Conservation (phyloP, 768 basidiomycete species). For the Russula virescens region DNA sequence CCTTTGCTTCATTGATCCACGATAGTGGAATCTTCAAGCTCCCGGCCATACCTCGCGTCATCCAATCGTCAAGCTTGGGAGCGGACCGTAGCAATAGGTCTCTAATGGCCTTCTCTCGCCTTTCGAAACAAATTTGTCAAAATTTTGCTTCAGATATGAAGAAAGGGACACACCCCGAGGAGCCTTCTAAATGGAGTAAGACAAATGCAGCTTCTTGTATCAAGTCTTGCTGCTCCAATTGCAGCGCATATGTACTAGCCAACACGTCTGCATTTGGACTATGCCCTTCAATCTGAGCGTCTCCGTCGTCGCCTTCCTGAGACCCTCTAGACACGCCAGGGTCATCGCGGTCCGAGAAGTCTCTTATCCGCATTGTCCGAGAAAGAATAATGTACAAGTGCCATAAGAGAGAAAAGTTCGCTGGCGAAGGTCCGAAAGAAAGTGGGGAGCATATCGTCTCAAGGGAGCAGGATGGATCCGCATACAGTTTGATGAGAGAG, state of each 20-base stretch:
- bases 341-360: conserved; percentile 78
- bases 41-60: conserved; percentile 61
- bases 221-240: conserved; percentile 75
- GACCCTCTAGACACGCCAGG: conserved; percentile 34
- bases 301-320: conserved; percentile 39
- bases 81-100: conserved; percentile 72
- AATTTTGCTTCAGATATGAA: not conserved
- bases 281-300: conserved; percentile 60
- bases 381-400: conserved; percentile 87
- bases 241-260: conserved; percentile 78
- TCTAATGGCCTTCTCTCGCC: conserved; percentile 77
- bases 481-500: conserved; percentile 71
- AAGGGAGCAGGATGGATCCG: conserved; percentile 63
- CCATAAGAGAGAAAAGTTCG: conserved; percentile 87
- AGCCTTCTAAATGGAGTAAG: conserved; percentile 78
- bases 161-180: conserved; percentile 58
- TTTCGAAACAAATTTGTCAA: conserved; percentile 31
- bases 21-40: conserved; percentile 73
- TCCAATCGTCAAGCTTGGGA: conserved; percentile 63
- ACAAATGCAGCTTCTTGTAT: conserved; percentile 88
- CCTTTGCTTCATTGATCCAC: conserved; percentile 93
- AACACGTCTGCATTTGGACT: conserved; percentile 80
- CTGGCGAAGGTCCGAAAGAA: conserved; percentile 66
- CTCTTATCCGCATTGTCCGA: conserved; percentile 73
- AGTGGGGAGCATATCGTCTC: conserved; percentile 66